phyloP scores from a whole-genome alignment of 192 early-diverging fungal genomes.

The Rhizoclosmatium globosum region DNA sequence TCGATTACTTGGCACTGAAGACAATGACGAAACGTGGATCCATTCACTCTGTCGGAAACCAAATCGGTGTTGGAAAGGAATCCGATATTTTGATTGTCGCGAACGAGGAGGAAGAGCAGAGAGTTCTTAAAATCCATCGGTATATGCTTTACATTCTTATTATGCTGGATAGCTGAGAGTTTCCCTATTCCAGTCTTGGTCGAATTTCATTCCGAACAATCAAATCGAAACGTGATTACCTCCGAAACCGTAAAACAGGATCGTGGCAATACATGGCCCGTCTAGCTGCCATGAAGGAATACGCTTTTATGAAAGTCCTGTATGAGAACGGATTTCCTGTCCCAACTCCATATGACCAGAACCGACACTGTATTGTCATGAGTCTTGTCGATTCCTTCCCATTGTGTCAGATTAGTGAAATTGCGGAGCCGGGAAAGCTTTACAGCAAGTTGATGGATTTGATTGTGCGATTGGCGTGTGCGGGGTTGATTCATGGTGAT shows the following conservation, averaged over 20 bases:
- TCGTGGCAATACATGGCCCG: conserved; percentile 99
- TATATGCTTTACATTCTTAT: conserved; percentile 30
- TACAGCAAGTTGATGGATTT: conserved; percentile 96
- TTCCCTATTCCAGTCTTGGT: conserved; percentile 71
- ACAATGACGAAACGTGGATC: conserved; percentile 88
- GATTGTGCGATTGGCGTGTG: conserved; percentile 91
- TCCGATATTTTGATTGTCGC: conserved; percentile 98
- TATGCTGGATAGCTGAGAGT: neutral
- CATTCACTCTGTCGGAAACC: conserved; percentile 95
- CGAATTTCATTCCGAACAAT: conserved; percentile 96
- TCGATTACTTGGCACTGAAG: conserved; percentile 97
- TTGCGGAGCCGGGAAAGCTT: conserved; percentile 89
- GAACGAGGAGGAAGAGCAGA: conserved; percentile 88
- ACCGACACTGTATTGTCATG: conserved; percentile 98
- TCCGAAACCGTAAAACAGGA: conserved; percentile 90
- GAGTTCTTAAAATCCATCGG: conserved; percentile 94
- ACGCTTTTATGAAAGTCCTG: conserved; percentile 97
- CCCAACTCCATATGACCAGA: conserved; percentile 90
- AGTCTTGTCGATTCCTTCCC: conserved; percentile 93
- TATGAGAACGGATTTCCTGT: conserved; percentile 97
- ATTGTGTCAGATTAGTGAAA: conserved; percentile 86
- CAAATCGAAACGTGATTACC: conserved; percentile 97
- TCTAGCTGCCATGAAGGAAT: conserved; percentile 98
- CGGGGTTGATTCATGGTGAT: conserved; percentile 98
- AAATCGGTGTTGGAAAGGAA: conserved; percentile 99